A percentile compares a stretch with the other conserved stretches of the same genome.
phyloP scores from a whole-genome alignment of 2,329 filamentous ascomycete genomes.

The Seiridium cupressi region DNA sequence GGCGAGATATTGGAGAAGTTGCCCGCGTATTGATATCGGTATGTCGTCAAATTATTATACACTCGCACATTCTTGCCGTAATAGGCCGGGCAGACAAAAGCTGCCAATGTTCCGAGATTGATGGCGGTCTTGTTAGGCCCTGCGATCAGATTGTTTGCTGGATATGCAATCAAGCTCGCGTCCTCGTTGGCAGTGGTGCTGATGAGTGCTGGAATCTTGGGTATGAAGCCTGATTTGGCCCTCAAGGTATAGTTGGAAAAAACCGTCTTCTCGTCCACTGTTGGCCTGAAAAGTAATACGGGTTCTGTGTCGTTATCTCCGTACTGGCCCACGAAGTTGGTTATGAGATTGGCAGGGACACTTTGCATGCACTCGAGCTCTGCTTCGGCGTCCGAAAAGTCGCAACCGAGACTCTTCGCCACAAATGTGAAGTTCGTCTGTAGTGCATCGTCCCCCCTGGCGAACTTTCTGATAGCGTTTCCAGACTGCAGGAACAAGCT shows the following conservation, averaged over 20 bases:
- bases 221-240: conserved; percentile 22
- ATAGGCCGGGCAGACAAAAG: conserved; percentile 19
- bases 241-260: conserved; percentile 30
- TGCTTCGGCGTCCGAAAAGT: conserved; percentile 26
- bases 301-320: conserved; percentile 21
- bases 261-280: conserved; percentile 27
- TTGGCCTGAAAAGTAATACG: conserved; percentile 27
- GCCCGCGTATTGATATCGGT: conserved; percentile 38
- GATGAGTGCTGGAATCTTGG: conserved; percentile 23
- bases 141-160: conserved; percentile 6
- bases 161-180: conserved; percentile 22
- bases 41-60: conserved; percentile 29
- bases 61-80: conserved; percentile 14
- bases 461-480: conserved; percentile 4
- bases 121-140: conserved; percentile 1
- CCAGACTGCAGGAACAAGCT: conserved; percentile 10
- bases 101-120: conserved; percentile 12
- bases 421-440: conserved; percentile 38
- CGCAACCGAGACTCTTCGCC: conserved; percentile 33
- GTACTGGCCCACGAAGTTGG: conserved; percentile 22
- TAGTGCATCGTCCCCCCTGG: conserved; percentile 16
- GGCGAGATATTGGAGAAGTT: conserved; percentile 38
- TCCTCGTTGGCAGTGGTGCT: conserved; percentile 22
- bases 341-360: conserved; percentile 29
- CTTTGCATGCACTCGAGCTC: conserved; percentile 37